A percentile compares a stretch with the other conserved stretches of the same genome.
These are phyloP conservation scores for Fragaria nilgerrensis DNA, from an alignment of 306 rosid species.

Conservation along the genomic window DNA sequence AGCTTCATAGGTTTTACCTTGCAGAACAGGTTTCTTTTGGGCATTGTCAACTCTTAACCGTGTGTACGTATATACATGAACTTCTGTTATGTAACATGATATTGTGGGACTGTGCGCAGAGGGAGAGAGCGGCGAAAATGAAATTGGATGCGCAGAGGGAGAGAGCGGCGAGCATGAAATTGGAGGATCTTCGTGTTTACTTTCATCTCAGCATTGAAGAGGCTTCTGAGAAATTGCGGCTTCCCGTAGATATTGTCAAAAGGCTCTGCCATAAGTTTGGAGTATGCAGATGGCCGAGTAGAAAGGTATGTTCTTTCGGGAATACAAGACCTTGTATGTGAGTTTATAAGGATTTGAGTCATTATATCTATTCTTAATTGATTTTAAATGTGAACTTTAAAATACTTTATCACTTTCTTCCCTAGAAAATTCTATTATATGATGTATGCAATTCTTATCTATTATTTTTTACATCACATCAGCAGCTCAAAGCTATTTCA, in stretches of 20 bases:
- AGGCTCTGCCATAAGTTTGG: conserved; percentile 51
- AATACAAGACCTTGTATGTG: too few relatives aligned
- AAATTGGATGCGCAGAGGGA: conserved; percentile 41
- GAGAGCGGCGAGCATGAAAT: conserved; percentile 39
- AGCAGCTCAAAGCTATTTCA: conserved; percentile 48
- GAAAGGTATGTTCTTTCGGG: conserved; percentile 44
- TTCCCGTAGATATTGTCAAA: conserved; percentile 58
- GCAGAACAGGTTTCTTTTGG: conserved; percentile 45
- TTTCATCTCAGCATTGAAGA: conserved; percentile 53
- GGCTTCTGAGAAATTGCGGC: conserved; percentile 35
- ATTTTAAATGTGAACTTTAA: too few relatives aligned
- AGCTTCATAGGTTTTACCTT: conserved; percentile 12
- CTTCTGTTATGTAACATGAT: background rate
- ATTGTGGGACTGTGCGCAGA: too few relatives aligned
- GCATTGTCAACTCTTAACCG: background rate
- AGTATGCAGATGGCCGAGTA: conserved; percentile 63
- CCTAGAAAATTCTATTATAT: background rate
- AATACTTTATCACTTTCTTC: background rate
- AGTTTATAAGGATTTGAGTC: too few relatives aligned
- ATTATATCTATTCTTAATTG: too few relatives aligned
- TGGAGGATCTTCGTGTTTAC: conserved; percentile 38
- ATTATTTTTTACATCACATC: background rate
- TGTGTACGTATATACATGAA: background rate
- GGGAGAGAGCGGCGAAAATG: background rate
- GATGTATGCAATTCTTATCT: background rate